Percentiles rank a stretch among this genome's conserved stretches.
Conservation (phyloP, 2,329 filamentous ascomycete genomes). For the Phoma sp. region DNA sequence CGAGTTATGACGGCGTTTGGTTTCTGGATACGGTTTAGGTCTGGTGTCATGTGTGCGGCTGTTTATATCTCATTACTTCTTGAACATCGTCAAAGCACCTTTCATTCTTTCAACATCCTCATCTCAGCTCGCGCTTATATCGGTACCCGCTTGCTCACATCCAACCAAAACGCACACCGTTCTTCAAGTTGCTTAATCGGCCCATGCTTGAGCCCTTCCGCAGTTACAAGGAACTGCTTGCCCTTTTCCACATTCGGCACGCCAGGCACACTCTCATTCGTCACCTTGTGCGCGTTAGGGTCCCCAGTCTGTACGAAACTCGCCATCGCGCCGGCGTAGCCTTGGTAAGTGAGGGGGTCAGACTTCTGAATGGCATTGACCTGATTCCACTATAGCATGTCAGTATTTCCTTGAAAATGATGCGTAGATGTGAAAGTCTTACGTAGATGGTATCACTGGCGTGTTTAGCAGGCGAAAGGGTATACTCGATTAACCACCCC, state of each 20-base stretch:
- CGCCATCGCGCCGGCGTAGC: slow-evolving; percentile 66
- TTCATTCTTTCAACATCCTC: not conserved
- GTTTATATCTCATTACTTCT: not conserved
- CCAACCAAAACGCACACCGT: slow-evolving; percentile 64
- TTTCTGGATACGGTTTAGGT: not conserved
- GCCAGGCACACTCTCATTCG: slow-evolving; percentile 51
- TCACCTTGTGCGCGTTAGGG: slow-evolving; percentile 65
- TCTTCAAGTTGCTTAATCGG: slow-evolving; percentile 50
- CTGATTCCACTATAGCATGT: slow-evolving; percentile 59
- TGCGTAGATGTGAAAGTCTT: not conserved
- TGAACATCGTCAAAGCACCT: not conserved
- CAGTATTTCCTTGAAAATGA: not conserved
- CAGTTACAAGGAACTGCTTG: slow-evolving; percentile 61
- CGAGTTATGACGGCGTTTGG: slow-evolving; percentile 15
- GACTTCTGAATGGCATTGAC: slow-evolving; percentile 61
- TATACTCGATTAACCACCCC: slow-evolving; percentile 67
- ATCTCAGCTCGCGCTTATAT: slow-evolving; percentile 33
- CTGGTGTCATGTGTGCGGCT: not conserved
- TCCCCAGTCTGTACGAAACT: slow-evolving; percentile 67
- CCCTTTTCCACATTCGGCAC: slow-evolving; percentile 56
- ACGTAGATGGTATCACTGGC: slow-evolving; percentile 65
- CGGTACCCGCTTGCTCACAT: slow-evolving; percentile 56
- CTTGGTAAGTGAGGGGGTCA: slow-evolving; percentile 63
- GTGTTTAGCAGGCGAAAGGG: slow-evolving; percentile 65
- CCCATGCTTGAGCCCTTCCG: slow-evolving; percentile 55